Base-by-base conservation (phyloP, 1,284 basidiomycete genomes). In the Ustilago crameri region DNA sequence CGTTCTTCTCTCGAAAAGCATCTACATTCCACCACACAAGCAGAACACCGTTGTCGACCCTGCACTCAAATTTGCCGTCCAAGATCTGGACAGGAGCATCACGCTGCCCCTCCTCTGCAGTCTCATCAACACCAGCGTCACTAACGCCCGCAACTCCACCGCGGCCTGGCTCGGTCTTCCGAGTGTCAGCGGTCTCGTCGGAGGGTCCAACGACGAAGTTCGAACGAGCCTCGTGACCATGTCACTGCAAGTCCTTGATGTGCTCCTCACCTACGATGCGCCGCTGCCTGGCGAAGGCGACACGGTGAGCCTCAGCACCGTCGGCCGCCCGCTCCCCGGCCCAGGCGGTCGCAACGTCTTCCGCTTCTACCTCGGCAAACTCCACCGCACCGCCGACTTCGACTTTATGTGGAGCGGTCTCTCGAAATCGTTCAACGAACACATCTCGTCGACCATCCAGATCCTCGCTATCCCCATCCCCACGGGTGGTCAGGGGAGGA, bases 81-180 rank as follows among this genome's bases (percentile, higher is more conserved):
- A 61, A 20, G 51, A 54, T 30, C 59, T 82, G 3, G 77, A 79
- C 5, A 38, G 76, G 3, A 55, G 58, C 30, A 60, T 75, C 32
- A 68, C 78, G 26, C 67, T 82, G 1, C 75, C 78, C 0, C 71
- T 82, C 15, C 68, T 82, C 1, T 82, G 81, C 74, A 78, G 73
- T 44, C 48, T 82, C 24, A 62, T 82, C 38, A 82, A 82, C 50
- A 76, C 78, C 2, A 58, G 70, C 35, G 48, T 74, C 22, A 78
- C 73, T 58, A 64, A 74, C 43, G 66, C 74, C 12, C 47, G 56
- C 44, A 60, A 65, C 32, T 62, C 66, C 10, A 65, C 60, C 5
- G 56, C 61, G 0, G 57, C 58, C 2, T 72, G 73, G 73, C 41
- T 72, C 34, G 58, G 58, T 22, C 46, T 67, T 14, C 66, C 64